Base-by-base conservation (phyloP, 2,329 filamentous ascomycete species). In the Sporothrix globosa region DNA sequence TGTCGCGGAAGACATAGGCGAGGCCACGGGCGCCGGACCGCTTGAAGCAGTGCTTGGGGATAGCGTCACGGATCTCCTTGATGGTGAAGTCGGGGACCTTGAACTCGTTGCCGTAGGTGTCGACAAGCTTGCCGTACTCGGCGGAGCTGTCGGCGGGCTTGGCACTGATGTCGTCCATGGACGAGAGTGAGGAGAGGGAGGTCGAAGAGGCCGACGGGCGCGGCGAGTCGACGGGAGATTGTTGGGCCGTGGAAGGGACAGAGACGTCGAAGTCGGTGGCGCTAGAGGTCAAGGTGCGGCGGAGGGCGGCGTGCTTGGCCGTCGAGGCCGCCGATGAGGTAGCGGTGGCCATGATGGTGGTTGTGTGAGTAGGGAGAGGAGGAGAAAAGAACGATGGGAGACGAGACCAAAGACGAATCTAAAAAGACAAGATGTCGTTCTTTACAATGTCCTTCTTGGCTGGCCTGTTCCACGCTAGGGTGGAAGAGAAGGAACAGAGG, bases 31-130 rank as follows among this genome's bases (percentile, higher is more conserved):
- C 79, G 73, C 88, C 92, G 61, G 92, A 97, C 73, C 96, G 91
- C 84, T 97, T 86, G 81, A 91, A 98, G 87, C 96, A 99, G 86
- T 97, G 96, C 82, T 94, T 93, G 74, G 96, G 96, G 76, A 99
- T 99, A 80, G 96, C 96, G 83, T 97, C 92, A 78, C 93, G 91
- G 79, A 99, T 95, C 79, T 99, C 88, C 86, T 97, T 97, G 87
- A 99, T 97, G 79, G 93, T 97, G 85, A 91, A 99, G 82, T 98
- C 91, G 75, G 96, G 96, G 70, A 97, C 86, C 81, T 92, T 86
- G 84, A 99, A 99, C 78, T 93, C 87, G 82, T 98, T 97, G 82
- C 96, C 96, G 80, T 97, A 96, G 14, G 93, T 95, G 83, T 99
- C 94, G 74, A 96, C 77, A 75, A 99, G 87, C 80, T 90, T 88